phyloP scores from a whole-genome alignment of 495 filamentous ascomycete genomes.

The Thozetella sp. region DNA sequence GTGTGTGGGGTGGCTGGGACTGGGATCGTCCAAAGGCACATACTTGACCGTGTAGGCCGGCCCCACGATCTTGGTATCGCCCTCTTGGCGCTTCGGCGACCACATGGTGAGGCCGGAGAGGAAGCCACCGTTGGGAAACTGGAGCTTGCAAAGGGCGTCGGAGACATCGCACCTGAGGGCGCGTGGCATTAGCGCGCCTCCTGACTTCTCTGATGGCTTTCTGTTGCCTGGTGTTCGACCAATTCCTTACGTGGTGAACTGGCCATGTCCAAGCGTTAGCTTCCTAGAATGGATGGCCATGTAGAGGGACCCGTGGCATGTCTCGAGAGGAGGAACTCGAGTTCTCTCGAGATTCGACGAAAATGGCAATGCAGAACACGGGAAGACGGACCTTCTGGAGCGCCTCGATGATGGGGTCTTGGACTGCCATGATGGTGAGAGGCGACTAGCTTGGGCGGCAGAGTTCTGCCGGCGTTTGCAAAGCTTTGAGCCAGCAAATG shows the following conservation, averaged over 20 bases:
- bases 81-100: conserved; percentile 53
- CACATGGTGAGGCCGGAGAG: conserved; percentile 59
- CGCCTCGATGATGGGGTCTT: conserved; percentile 36
- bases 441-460: conserved; percentile 4
- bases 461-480: too few species aligned
- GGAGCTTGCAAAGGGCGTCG: conserved; percentile 50
- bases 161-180: conserved; percentile 41
- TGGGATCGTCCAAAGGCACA: conserved; percentile 42
- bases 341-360: too few species aligned
- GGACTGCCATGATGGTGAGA: background rate
- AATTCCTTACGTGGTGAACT: conserved; percentile 41
- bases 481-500: too few species aligned
- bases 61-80: conserved; percentile 55
- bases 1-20: conserved; percentile 43
- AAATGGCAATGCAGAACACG: too few species aligned
- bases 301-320: too few species aligned
- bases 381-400: conserved; percentile 41
- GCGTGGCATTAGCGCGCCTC: too few species aligned
- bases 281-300: too few species aligned
- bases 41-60: conserved; percentile 61
- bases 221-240: too few species aligned
- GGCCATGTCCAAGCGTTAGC: too few species aligned
- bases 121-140: conserved; percentile 56
- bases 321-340: too few species aligned
- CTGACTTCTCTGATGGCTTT: too few species aligned